Evolutionary conservation across 2,329 filamentous ascomycete species (phyloP).

Genomic region (Tolypocladium guangdongense): DNA sequence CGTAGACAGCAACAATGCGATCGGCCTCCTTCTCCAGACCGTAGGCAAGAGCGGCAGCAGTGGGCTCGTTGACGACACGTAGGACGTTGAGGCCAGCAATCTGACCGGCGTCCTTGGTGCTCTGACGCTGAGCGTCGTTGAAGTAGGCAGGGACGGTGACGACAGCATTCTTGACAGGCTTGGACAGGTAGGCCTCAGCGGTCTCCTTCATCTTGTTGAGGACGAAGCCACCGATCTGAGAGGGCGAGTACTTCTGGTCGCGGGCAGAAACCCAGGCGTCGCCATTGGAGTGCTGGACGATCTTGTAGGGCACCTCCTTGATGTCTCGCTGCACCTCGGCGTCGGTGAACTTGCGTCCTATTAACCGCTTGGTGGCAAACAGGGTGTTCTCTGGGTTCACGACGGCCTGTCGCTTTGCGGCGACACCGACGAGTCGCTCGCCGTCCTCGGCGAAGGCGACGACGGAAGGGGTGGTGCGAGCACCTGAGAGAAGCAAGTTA

Average conservation of each 20-base stretch:
- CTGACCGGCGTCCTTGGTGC: constrained; percentile 95
- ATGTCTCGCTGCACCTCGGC: constrained; percentile 91
- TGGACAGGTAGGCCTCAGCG: constrained; percentile 83
- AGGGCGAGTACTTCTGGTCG: constrained; percentile 91
- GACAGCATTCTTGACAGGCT: constrained; percentile 87
- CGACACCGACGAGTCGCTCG: constrained; percentile 92
- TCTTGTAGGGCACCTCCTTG: constrained; percentile 97
- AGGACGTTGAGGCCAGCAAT: constrained; percentile 94
- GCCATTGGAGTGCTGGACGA: constrained; percentile 91
- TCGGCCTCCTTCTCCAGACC: constrained; percentile 92
- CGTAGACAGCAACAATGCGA: constrained; percentile 86
- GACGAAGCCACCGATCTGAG: constrained; percentile 95
- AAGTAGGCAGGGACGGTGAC: constrained; percentile 97
- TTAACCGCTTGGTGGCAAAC: constrained; percentile 97
- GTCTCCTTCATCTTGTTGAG: constrained; percentile 99
- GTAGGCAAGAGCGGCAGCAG: constrained; percentile 89
- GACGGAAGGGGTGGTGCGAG: constrained; percentile 54
- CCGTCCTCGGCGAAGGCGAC: constrained; percentile 93
- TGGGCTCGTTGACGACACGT: constrained; percentile 96
- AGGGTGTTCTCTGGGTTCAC: constrained; percentile 98
- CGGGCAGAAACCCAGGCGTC: constrained; percentile 94
- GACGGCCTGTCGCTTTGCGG: constrained; percentile 94
- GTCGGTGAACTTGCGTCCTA: constrained; percentile 94
- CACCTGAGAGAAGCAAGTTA: constrained; percentile 14
- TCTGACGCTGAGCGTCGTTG: constrained; percentile 96